Conservation (phyloP, 164 flowering plant species). For the Kalanchoe fedtschenkoi region DNA sequence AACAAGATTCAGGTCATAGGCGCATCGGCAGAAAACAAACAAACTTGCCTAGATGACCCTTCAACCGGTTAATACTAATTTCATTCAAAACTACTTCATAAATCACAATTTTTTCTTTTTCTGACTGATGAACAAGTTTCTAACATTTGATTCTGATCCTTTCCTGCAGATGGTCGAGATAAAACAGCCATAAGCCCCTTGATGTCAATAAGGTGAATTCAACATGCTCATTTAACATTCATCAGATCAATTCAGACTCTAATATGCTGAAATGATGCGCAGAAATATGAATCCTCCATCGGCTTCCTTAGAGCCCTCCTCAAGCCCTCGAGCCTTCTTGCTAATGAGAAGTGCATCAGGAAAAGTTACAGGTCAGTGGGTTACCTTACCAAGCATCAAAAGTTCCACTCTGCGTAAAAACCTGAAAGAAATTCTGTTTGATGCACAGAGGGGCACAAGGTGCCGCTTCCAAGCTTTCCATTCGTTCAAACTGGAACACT, state of each 20-base stretch:
- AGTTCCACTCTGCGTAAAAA: neutral
- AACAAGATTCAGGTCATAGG: neutral
- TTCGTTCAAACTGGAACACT: neutral
- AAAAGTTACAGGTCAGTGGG: constrained; percentile 19
- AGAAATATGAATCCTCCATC: constrained; percentile 12
- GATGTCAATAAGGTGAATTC: neutral
- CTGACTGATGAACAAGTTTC: neutral
- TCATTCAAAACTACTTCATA: neutral
- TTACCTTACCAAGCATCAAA: too few relatives aligned
- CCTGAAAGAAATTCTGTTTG: neutral
- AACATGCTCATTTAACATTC: neutral
- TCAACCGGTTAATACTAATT: neutral
- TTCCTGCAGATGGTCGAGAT: neutral
- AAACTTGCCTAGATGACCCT: neutral
- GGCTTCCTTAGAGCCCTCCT: constrained; percentile 11
- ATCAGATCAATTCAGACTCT: neutral
- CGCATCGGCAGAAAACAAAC: neutral
- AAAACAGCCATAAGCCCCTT: neutral
- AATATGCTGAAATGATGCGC: neutral
- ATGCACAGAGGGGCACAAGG: neutral
- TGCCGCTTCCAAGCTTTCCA: neutral
- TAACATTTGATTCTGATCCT: neutral
- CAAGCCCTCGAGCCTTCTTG: constrained; percentile 14
- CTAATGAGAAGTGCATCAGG: constrained; percentile 15
- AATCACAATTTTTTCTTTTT: neutral